A percentile compares a stretch with the other conserved stretches of the same genome.
These are phyloP conservation scores for Kingdonia uniflora DNA, from an alignment of 164 flowering plant species.

Conservation along the genomic window DNA sequence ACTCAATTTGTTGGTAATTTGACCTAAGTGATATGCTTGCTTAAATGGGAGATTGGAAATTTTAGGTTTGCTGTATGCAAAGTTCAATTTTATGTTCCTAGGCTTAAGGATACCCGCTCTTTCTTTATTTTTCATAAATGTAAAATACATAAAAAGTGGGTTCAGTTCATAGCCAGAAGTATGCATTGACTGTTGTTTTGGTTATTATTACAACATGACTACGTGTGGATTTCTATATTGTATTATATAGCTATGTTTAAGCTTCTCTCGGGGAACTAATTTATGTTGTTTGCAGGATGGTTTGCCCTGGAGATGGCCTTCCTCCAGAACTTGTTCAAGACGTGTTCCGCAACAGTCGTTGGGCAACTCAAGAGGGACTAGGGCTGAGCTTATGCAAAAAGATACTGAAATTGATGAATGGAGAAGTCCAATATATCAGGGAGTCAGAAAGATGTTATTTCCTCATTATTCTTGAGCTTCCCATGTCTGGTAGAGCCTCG, in stretches of 20 bases:
- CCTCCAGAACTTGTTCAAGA: constrained; percentile 73
- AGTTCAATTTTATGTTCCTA: too few species aligned
- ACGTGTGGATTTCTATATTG: background rate
- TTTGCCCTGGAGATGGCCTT: constrained; percentile 74
- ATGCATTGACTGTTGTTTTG: background rate
- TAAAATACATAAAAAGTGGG: too few species aligned
- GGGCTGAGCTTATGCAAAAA: constrained; percentile 78
- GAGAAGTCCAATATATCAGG: constrained; percentile 74
- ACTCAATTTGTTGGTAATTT: too few species aligned
- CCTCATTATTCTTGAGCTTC: constrained; percentile 49
- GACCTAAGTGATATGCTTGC: too few species aligned
- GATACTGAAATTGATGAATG: constrained; percentile 68
- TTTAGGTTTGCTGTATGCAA: too few species aligned
- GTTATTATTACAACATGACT: too few species aligned
- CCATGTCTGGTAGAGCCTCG: constrained; percentile 22
- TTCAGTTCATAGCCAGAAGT: too few species aligned
- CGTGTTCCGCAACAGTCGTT: constrained; percentile 57
- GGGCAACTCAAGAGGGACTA: constrained; percentile 72
- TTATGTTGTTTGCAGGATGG: constrained; percentile 36
- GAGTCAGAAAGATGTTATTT: constrained; percentile 69
- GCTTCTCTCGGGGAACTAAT: background rate
- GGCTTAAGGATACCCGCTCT: too few species aligned
- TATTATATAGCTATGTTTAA: too few species aligned
- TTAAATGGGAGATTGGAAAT: too few species aligned
- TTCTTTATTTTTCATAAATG: too few species aligned